Conservation (phyloP, 2,329 filamentous ascomycete species). For the Aspergillus luchuensis region DNA sequence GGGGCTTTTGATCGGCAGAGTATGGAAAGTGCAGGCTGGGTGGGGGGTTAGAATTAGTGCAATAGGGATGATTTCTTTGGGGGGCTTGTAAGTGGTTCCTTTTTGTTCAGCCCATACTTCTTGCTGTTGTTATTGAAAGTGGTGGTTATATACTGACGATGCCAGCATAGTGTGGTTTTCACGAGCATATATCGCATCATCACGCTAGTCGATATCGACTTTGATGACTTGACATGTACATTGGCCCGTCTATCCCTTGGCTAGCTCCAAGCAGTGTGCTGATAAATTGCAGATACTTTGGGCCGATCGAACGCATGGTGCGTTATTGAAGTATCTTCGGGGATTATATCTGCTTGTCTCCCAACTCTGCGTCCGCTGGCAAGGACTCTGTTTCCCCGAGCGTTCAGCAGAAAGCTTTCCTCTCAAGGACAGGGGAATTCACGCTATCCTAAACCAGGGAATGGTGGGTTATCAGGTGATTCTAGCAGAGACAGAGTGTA, state of each 20-base stretch:
- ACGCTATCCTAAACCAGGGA: neutral
- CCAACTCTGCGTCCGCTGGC: slow-evolving; percentile 22
- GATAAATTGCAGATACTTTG: slow-evolving; percentile 33
- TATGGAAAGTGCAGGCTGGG: too few species aligned
- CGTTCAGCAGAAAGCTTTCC: neutral
- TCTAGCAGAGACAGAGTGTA: neutral
- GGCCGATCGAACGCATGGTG: slow-evolving; percentile 53
- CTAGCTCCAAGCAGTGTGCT: neutral
- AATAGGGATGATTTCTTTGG: too few species aligned
- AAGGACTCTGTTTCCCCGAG: neutral
- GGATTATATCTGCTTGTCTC: slow-evolving; percentile 27
- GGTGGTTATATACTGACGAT: too few species aligned
- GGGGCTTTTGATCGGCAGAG: too few species aligned
- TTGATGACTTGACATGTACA: slow-evolving; percentile 45
- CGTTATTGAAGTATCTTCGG: slow-evolving; percentile 51
- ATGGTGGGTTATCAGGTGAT: neutral
- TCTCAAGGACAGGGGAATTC: neutral
- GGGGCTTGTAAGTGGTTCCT: slow-evolving; percentile 5
- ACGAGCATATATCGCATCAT: slow-evolving; percentile 53
- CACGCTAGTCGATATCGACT: slow-evolving; percentile 50
- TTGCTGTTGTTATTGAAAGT: too few species aligned
- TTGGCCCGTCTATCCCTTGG: neutral
- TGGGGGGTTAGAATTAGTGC: too few species aligned
- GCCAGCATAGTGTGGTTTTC: slow-evolving; percentile 43
- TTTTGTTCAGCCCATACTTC: fast-evolving